Base-by-base conservation (phyloP, 345 rosid species). In the Crucihimalaya himalaica region DNA sequence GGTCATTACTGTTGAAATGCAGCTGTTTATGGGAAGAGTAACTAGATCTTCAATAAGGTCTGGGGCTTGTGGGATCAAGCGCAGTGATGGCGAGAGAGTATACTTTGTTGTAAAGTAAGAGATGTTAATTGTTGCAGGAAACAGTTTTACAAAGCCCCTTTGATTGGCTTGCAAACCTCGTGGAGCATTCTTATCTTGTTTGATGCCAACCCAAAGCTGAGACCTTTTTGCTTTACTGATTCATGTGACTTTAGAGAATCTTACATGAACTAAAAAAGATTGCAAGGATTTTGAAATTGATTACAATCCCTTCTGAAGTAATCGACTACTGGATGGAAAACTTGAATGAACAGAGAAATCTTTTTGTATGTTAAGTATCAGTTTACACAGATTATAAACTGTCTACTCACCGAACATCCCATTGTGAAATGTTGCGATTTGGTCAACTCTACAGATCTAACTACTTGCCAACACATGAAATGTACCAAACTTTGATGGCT, bases 31-130 rank as follows among this genome's bases (percentile, higher is more conserved):
- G 16, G 34, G 23, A 45, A 69, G 45, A 45, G 25, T 34, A 70
- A 35, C 25, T 70, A 70, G 21, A 32, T 55, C 9, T 29, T 58
- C 20, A 39, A 4, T 11, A 62, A 35, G 28, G 40, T 40, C 4
- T 53, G n/a, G 23, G 56, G n/a, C 6, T 39, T 43, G 23, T 56
- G 21, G 43, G 32, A 54, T 55, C 42, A 51, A 51, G 59, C 60
- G n/a, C 47, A 63, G 19, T 18, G 5, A 18, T 18, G 15, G 45
- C 31, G 18, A 16, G 50, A 53, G 61, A 37, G 0, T 67, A 27
- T 52, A 52, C 52, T 6, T 53, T n/a, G 29, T 21, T 45, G 74
- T 70, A 57, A 45, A 59, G 75, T 60, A 21, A 43, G 16, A 59
- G 27, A 59, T 18, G 4, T 13, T 8, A 46, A 23, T 45, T 45